phyloP scores from a whole-genome alignment of 352 stramenopile species.

The Pseudoperonospora humuli region DNA sequence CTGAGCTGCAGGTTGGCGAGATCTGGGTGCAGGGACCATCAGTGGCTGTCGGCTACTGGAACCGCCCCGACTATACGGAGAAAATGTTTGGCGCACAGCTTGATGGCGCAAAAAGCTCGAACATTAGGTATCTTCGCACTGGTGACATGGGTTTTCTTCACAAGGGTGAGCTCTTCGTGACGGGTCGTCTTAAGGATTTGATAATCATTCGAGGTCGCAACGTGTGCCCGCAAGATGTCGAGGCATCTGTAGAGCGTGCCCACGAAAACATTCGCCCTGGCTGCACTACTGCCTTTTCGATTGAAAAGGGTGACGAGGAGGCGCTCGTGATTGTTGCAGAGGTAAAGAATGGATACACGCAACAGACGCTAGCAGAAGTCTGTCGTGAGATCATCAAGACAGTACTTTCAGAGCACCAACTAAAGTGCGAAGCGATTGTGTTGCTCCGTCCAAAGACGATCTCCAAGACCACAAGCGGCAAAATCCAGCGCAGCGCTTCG shows the following conservation, averaged over 20 bases:
- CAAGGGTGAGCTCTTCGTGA: conserved; percentile 66
- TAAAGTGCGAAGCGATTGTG: conserved; percentile 69
- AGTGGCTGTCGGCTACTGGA: conserved; percentile 67
- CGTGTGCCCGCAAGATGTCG: conserved; percentile 68
- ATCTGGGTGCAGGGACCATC: conserved; percentile 89
- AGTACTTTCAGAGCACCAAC: conserved; percentile 58
- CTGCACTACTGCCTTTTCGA: conserved; percentile 69
- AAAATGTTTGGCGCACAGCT: conserved; percentile 60
- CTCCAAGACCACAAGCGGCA: conserved; percentile 80
- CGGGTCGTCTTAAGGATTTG: conserved; percentile 67
- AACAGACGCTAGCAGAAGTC: conserved; percentile 45
- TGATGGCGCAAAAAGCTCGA: conserved; percentile 29
- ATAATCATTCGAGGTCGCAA: conserved; percentile 84
- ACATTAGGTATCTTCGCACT: conserved; percentile 44
- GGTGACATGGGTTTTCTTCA: conserved; percentile 74
- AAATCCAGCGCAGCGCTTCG: conserved; percentile 68
- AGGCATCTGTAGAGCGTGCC: conserved; percentile 54
- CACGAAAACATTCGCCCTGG: conserved; percentile 64
- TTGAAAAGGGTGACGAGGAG: conserved; percentile 74
- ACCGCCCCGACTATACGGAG: conserved; percentile 54
- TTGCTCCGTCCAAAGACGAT: conserved; percentile 62
- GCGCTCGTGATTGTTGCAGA: conserved; percentile 72
- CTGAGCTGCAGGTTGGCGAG: conserved; percentile 76
- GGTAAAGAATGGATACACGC: conserved; percentile 51
- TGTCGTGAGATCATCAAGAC: conserved; percentile 56